Evolutionary conservation across 805 yeast species (phyloP).

Genomic region (Barnettozyma siamensis): DNA sequence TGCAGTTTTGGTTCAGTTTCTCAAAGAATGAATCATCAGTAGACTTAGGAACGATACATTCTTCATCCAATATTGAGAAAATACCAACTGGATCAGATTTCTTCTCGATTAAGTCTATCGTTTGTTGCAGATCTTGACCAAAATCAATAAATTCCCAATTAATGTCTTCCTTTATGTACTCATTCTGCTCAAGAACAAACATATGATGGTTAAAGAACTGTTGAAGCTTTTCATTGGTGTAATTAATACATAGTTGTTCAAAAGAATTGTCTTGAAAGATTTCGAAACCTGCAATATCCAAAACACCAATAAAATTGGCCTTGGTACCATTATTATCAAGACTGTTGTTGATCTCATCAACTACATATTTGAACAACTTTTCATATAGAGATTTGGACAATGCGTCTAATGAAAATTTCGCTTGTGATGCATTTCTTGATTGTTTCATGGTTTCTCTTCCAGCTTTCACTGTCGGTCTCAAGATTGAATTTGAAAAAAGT

Average conservation of each 20-base stretch:
- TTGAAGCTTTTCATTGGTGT: conserved; percentile 94
- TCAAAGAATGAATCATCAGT: conserved; percentile 78
- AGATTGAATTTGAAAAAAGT: conserved; percentile 52
- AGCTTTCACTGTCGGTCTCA: conserved; percentile 83
- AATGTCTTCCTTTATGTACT: conserved; percentile 86
- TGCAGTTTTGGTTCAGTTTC: conserved; percentile 67
- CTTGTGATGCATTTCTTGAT: conserved; percentile 73
- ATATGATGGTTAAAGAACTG: conserved; percentile 98
- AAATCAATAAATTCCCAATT: conserved; percentile 96
- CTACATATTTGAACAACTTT: conserved; percentile 70
- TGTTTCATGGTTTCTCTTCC: conserved; percentile 84
- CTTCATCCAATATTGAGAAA: conserved; percentile 85
- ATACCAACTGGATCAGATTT: conserved; percentile 68
- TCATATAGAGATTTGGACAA: conserved; percentile 85
- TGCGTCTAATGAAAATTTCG: conserved; percentile 77
- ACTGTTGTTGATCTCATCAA: conserved; percentile 65
- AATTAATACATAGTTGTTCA: conserved; percentile 95
- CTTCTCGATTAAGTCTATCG: conserved; percentile 88
- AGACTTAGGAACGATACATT: conserved; percentile 90
- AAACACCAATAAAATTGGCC: conserved; percentile 76
- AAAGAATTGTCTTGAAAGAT: conserved; percentile 91
- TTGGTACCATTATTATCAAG: conserved; percentile 42
- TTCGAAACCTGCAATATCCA: conserved; percentile 97
- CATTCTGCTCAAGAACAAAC: conserved; percentile 95
- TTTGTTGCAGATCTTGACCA: conserved; percentile 91